Conservation (phyloP, 805 yeast genomes). For the Candida ulmi region DNA sequence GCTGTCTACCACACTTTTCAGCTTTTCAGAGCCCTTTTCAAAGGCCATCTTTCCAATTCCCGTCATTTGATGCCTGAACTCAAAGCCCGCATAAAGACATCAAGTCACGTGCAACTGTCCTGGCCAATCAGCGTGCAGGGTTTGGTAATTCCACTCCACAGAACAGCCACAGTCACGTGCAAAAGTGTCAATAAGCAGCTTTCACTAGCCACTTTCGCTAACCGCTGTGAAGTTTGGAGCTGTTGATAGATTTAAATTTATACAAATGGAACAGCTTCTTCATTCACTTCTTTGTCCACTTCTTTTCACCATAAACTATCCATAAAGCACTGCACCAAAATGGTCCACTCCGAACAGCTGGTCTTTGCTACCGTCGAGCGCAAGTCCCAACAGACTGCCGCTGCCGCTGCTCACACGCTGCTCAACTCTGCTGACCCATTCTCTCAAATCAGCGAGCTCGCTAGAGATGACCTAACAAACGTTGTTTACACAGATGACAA, state of each 20-base stretch:
- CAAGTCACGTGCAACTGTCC: not conserved
- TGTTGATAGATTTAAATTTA: too few species aligned
- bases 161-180: not conserved
- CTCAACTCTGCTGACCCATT: constrained; percentile 15
- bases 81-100: not conserved
- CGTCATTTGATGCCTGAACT: not conserved
- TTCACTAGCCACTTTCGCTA: not conserved
- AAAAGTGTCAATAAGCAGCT: not conserved
- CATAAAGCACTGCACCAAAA: too few species aligned
- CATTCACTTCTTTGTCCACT: too few species aligned
- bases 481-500: constrained; percentile 45
- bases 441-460: constrained; percentile 7
- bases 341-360: not conserved
- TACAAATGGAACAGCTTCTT: too few species aligned
- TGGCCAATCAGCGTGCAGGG: not conserved
- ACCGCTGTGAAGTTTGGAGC: too few species aligned
- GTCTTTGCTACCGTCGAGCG: not conserved
- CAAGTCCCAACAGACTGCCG: not conserved
- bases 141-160: not conserved
- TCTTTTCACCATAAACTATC: too few species aligned
- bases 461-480: not conserved
- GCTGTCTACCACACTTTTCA: too few species aligned
- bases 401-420: not conserved
- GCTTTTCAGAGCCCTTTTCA: not conserved
- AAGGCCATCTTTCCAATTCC: constrained; percentile 8